phyloP scores from a whole-genome alignment of 768 basidiomycete species.

The Xerocomus potaroensis region DNA sequence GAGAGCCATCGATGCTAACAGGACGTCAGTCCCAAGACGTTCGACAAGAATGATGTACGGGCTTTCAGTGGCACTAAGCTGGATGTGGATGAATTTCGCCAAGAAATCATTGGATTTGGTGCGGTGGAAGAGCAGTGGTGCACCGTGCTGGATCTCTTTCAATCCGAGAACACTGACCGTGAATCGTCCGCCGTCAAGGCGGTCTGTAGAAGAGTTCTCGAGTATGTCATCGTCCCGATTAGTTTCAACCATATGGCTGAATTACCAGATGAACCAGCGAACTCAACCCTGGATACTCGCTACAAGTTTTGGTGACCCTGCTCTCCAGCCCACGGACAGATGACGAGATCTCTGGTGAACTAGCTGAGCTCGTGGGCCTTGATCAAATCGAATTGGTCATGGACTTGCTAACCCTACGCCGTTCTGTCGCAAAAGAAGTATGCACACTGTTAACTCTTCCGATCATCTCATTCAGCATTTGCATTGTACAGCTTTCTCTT shows the following conservation, averaged over 20 bases:
- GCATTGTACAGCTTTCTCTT: slow-evolving; percentile 16
- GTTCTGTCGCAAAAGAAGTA: slow-evolving; percentile 47
- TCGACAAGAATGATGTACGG: slow-evolving; percentile 16
- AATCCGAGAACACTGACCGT: neutral
- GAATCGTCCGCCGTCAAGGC: neutral
- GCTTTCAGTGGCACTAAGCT: slow-evolving; percentile 3
- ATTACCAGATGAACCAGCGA: slow-evolving; percentile 12
- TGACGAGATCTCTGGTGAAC: slow-evolving; percentile 72
- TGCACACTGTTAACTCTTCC: slow-evolving; percentile 6
- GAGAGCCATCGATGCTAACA: slow-evolving; percentile 13
- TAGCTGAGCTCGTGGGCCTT: slow-evolving; percentile 80
- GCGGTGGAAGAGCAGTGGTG: slow-evolving; percentile 19
- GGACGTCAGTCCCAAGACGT: slow-evolving; percentile 12
- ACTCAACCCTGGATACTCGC: slow-evolving; percentile 2
- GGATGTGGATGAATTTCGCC: slow-evolving; percentile 13
- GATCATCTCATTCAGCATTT: neutral
- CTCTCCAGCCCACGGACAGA: slow-evolving; percentile 50
- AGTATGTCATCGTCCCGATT: slow-evolving; percentile 10
- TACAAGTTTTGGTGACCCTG: slow-evolving; percentile 29
- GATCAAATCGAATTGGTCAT: slow-evolving; percentile 77
- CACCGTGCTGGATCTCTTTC: slow-evolving; percentile 34
- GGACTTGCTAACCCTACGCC: slow-evolving; percentile 61
- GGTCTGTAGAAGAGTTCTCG: slow-evolving; percentile 10
- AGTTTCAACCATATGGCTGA: neutral
- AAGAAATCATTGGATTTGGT: slow-evolving; percentile 10